Evolutionary conservation across 495 filamentous ascomycete genomes (phyloP).

Genomic region (Podospora sp.): DNA sequence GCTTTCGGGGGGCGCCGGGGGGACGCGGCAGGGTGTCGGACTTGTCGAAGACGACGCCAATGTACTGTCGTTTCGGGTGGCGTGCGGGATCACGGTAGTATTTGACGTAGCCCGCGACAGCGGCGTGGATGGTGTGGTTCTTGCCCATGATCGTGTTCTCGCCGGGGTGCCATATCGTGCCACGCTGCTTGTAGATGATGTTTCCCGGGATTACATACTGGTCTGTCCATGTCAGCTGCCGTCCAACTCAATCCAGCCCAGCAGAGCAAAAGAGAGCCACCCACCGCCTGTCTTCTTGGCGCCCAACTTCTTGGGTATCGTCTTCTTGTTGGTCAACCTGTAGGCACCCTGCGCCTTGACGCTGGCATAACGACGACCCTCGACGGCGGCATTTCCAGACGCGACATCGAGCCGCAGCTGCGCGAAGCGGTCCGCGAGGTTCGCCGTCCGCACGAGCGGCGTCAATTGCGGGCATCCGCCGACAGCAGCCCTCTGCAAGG

Average conservation of each 20-base stretch:
- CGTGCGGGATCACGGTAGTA: conserved; percentile 86
- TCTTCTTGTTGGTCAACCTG: conserved; percentile 77
- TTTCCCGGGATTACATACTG: conserved; percentile 92
- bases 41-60: conserved; percentile 85
- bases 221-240: conserved; percentile 47
- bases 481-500: conserved; percentile 50
- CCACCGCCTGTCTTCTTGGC: conserved; percentile 86
- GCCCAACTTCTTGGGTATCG: conserved; percentile 89
- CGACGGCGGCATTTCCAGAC: conserved; percentile 38
- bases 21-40: conserved; percentile 74
- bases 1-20: conserved; percentile 62
- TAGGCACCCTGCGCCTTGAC: conserved; percentile 88
- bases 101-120: conserved; percentile 82
- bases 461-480: conserved; percentile 36
- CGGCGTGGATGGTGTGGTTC: conserved; percentile 96
- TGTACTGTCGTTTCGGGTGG: conserved; percentile 84
- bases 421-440: conserved; percentile 31
- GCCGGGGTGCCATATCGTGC: conserved; percentile 90
- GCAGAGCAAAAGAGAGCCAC: conserved; percentile 23
- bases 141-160: conserved; percentile 92
- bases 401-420: conserved; percentile 25
- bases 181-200: conserved; percentile 97
- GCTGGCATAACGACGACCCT: conserved; percentile 69
- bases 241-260: background rate
- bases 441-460: conserved; percentile 25